Evolutionary conservation across 2,329 filamentous ascomycete genomes (phyloP), one percentile per base, ranked within the genome.

Genomic region (Hypoxylon sp.): DNA sequence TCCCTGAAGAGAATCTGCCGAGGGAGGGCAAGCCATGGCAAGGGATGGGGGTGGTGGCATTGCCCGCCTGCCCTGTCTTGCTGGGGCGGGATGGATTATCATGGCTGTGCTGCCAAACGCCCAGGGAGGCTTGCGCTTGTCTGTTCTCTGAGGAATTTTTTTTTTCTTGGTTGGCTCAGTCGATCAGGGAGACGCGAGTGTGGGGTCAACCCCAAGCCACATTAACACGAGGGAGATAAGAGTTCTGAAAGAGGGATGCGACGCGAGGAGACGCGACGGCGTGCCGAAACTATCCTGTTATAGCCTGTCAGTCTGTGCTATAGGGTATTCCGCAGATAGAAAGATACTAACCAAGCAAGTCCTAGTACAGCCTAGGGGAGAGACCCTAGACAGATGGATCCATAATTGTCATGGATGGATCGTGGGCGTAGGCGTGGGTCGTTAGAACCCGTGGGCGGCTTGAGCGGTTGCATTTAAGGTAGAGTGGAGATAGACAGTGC

Each of bases 201-300:
- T 67, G 70, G 67, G 69, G 66, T 71, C 66, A 37, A 57, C 63
- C 63, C 65, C 73, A 75, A 76, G 75, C 74, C 71, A 72, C 74
- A 74, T 67, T 64, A 73, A 72, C 71, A 75, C 70, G 72, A 71
- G 63, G 44, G 50, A 74, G 74, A 77, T 76, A 76, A 75, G 71
- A 48, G 62, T 60, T 58, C 63, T 17, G 48, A 42, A 31, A 37
- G 66, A 64, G 39, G 63, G 47, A 65, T 70, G 54, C 61, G 70
- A 70, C 62, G 64, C 55, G 65, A 72, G 70, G 67, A 73, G 71
- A 76, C 71, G 74, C 74, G 71, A 74, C 72, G 69, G 67, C 64
- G 73, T 73, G 74, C 73, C 74, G 73, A 74, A 50, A 70, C 60
- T 65, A 73, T 69, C 64, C 69, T 66, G 59, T 44, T 39, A 44